phyloP scores from a whole-genome alignment of 345 rosid genomes.

The Fremontodendron californicum region DNA sequence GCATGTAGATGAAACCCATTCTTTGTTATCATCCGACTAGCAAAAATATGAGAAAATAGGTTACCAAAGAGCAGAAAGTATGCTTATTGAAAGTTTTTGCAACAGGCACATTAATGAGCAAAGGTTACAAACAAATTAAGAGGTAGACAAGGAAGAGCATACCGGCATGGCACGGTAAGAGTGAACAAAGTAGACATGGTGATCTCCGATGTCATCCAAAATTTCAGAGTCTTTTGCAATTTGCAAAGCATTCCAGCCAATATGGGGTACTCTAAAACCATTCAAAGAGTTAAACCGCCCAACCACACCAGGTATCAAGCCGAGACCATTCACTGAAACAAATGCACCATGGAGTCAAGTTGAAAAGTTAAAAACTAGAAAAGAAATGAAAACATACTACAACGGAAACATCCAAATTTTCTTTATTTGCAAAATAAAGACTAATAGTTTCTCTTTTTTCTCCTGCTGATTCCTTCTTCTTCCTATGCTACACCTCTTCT shows the following conservation, averaged over 20 bases:
- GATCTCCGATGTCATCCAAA: constrained; percentile 77
- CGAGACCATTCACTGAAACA: constrained; percentile 79
- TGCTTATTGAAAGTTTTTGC: neutral
- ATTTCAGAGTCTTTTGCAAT: constrained; percentile 60
- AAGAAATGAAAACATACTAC: neutral
- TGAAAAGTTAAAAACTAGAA: neutral
- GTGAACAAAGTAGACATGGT: constrained; percentile 94
- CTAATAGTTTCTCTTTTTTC: neutral
- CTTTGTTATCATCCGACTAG: constrained; percentile 72
- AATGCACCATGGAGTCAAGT: constrained; percentile 4
- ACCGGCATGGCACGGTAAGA: constrained; percentile 92
- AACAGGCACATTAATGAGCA: neutral
- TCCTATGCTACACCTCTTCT: neutral
- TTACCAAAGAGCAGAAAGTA: constrained; percentile 8
- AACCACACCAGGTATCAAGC: constrained; percentile 87
- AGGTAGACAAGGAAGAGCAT: constrained; percentile 16
- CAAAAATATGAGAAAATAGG: constrained; percentile 8
- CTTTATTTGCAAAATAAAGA: neutral
- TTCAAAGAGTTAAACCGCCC: constrained; percentile 76
- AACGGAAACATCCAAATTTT: neutral
- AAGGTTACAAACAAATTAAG: neutral
- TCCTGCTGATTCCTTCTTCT: neutral
- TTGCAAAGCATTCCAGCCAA: constrained; percentile 98
- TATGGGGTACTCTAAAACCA: constrained; percentile 86
- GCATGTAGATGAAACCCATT: constrained; percentile 91